Evolutionary conservation across 805 yeast genomes (phyloP), one percentile per base, ranked within the genome.

Genomic region (Lipomyces chichibuensis): DNA sequence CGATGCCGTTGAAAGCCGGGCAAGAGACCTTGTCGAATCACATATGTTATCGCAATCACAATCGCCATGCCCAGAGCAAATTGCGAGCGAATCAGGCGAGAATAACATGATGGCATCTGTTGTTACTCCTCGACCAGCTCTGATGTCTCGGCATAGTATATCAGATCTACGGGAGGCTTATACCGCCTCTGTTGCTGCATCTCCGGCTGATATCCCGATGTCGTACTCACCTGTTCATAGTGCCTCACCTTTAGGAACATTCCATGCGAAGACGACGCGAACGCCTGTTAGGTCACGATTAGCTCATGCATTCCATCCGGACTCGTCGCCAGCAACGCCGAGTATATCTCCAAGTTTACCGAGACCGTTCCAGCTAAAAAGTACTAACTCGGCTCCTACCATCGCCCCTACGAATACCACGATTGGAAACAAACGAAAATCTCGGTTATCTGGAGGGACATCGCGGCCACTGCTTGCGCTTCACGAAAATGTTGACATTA

Each of bases 151-250:
- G 13, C 71, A 71, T 51, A 74, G 73, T 57, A 71, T 73, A 23
- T 73, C 76, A 1, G 75, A 74, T 11, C 58, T 74, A 39, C 68
- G 75, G 23, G 70, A 72, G 25, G 60, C 61, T 46, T 54, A 65
- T 23, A 60, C 33, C 14, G 29, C 60, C 14, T 35, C 55, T 52
- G 23, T 64, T 25, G 66, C 55, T 33, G 59, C 65, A 7, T 67
- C 69, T 6, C 72, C 70, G 43, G 89, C 85, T 63, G 71, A 67
- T 35, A 63, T 67, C 25, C 33, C 63, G 23, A 60, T 60, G 63
- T 67, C 71, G 39, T 67, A 61, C 64, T 67, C 71, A 20, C 71
- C 71, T 1, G 65, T 61, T 49, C 71, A 69, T 23, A 67, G 60
- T 51, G 71, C 71, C 17, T 67, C 71, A 14, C 71, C 71, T 2